Evolutionary conservation across 768 basidiomycete species (phyloP).

Genomic region (Candolleomyces aberdarensis): DNA sequence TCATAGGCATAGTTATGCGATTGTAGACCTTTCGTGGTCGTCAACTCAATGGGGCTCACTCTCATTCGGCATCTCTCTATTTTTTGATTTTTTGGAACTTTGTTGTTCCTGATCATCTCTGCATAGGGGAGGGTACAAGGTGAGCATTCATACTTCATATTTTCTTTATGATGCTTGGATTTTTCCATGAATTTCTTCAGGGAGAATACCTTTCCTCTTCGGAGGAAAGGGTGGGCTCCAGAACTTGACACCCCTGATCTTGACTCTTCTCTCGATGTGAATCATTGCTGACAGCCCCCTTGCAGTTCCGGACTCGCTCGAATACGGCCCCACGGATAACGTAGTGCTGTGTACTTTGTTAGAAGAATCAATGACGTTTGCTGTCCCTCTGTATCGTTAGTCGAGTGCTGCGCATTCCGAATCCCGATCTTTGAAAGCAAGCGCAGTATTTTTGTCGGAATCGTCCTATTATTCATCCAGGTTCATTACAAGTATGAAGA

Average conservation of each 20-base stretch:
- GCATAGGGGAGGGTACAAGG: constrained; percentile 1
- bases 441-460: neutral
- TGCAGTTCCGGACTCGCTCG: neutral
- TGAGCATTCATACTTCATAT: constrained; percentile 17
- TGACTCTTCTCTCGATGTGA: constrained; percentile 3
- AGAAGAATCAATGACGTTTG: too few species aligned
- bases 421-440: too few species aligned
- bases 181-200: constrained; percentile 84
- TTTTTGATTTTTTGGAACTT: constrained; percentile 46
- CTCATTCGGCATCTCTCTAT: constrained; percentile 60
- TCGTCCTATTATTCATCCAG: neutral
- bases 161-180: constrained; percentile 52
- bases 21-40: constrained; percentile 50
- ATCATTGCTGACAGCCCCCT: neutral
- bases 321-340: too few species aligned
- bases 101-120: constrained; percentile 35
- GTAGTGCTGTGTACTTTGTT: too few species aligned
- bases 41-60: constrained; percentile 94
- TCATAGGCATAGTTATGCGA: constrained; percentile 91
- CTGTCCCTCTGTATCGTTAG: too few species aligned
- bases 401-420: too few species aligned
- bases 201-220: constrained; percentile 62
- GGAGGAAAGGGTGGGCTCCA: constrained; percentile 65
- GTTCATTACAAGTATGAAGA: neutral
- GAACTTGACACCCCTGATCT: constrained; percentile 61